Percentiles rank a stretch among this genome's conserved stretches.
Evolutionary conservation across 2,329 filamentous ascomycete genomes (phyloP).

Genomic region (Catunica adiposa): DNA sequence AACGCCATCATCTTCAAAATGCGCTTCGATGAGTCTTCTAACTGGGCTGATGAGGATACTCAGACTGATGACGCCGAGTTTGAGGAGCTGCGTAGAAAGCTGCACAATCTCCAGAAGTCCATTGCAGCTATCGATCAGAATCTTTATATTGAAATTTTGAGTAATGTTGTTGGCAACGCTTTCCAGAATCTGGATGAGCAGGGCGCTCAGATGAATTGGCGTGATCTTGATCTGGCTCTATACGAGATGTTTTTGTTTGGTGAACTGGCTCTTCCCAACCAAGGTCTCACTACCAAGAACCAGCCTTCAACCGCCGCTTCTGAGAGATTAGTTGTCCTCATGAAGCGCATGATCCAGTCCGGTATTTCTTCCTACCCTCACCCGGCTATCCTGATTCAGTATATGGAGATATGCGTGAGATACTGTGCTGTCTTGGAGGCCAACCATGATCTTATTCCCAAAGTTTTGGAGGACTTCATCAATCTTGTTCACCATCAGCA

Average conservation of each 20-base stretch:
- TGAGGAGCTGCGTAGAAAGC: constrained; percentile 75
- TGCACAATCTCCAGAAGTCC: constrained; percentile 83
- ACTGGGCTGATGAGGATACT: constrained; percentile 86
- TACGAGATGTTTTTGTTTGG: constrained; percentile 95
- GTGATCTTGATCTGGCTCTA: constrained; percentile 82
- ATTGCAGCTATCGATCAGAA: constrained; percentile 77
- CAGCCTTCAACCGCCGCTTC: constrained; percentile 64
- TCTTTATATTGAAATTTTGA: constrained; percentile 77
- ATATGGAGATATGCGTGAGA: constrained; percentile 95
- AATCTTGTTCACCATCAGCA: constrained; percentile 77
- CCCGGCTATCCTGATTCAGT: constrained; percentile 83
- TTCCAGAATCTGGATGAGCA: constrained; percentile 66
- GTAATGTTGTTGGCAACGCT: constrained; percentile 71
- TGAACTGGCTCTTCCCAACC: constrained; percentile 77
- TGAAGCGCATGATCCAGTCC: constrained; percentile 88
- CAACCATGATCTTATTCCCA: constrained; percentile 64
- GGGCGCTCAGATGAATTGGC: constrained; percentile 70
- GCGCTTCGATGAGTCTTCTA: constrained; percentile 89
- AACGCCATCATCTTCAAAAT: constrained; percentile 91
- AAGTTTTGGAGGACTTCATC: constrained; percentile 82
- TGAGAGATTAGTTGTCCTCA: constrained; percentile 75
- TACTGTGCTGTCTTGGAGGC: constrained; percentile 88
- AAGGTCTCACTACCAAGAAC: constrained; percentile 72
- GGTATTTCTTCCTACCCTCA: constrained; percentile 74
- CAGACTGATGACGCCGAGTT: constrained; percentile 96